A percentile compares a stretch with the other conserved stretches of the same genome.
Evolutionary conservation across 805 yeast genomes (phyloP).

Genomic region (Metschnikowia borealis): DNA sequence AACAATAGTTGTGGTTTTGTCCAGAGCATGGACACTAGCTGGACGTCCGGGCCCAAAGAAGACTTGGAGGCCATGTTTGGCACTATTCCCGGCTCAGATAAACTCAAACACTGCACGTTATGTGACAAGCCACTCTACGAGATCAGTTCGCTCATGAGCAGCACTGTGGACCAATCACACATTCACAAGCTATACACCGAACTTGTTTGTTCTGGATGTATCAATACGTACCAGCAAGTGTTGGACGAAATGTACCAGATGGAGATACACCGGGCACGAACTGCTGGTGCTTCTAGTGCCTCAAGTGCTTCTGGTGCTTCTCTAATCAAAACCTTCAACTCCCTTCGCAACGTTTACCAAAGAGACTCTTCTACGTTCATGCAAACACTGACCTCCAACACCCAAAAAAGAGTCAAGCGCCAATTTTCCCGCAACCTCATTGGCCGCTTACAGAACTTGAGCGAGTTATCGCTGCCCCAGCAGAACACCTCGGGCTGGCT

Average conservation of each 20-base stretch:
- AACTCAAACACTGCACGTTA: constrained; percentile 54
- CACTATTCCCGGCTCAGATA: constrained; percentile 34
- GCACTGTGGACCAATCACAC: constrained; percentile 4
- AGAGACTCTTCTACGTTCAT: background rate
- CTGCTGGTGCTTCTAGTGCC: too few species aligned
- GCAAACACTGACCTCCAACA: background rate
- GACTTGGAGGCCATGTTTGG: constrained; percentile 37
- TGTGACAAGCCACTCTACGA: constrained; percentile 71
- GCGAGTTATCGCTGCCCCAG: constrained; percentile 14
- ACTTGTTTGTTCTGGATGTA: constrained; percentile 62
- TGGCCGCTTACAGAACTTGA: constrained; percentile 17
- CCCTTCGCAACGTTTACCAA: background rate
- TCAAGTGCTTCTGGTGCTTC: background rate
- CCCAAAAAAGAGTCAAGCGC: constrained; percentile 9
- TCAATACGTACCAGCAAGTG: constrained; percentile 51
- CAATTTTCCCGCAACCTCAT: constrained; percentile 33
- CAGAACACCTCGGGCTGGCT: constrained; percentile 11
- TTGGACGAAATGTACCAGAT: constrained; percentile 36
- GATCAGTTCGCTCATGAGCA: constrained; percentile 40
- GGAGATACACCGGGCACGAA: constrained; percentile 7
- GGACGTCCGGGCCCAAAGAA: constrained; percentile 12
- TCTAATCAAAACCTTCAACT: background rate
- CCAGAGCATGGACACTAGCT: background rate
- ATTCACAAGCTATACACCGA: constrained; percentile 38
- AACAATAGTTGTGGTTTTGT: too few species aligned